phyloP scores from a whole-genome alignment of 2,329 filamentous ascomycete genomes.

The Cladophialophora psammophila region DNA sequence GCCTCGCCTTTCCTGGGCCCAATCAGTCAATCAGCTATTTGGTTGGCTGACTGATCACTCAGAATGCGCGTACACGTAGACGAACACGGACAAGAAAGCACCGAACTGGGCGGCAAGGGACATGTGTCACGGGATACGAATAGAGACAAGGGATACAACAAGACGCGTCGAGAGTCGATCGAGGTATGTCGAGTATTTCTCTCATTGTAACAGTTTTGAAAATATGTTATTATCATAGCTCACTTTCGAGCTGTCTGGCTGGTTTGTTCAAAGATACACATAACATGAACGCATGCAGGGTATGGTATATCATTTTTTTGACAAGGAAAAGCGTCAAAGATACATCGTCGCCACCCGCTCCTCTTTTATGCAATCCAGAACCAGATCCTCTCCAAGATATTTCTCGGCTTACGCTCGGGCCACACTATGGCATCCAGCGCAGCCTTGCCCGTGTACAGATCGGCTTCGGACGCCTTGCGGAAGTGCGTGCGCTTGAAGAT shows the following conservation, averaged over 20 bases:
- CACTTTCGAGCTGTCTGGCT: background rate
- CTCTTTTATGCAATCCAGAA: conserved; percentile 44
- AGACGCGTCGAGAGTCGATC: background rate
- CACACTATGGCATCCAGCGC: conserved; percentile 46
- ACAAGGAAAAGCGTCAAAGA: background rate
- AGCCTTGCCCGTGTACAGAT: conserved; percentile 46
- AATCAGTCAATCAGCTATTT: too few relatives aligned
- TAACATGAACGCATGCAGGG: background rate
- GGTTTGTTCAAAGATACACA: background rate
- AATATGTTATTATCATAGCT: conserved; percentile 13
- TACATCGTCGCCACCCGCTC: background rate
- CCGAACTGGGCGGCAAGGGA: too few relatives aligned
- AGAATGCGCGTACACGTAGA: background rate
- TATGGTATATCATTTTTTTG: conserved; percentile 7
- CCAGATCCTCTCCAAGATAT: conserved; percentile 46
- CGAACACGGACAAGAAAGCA: background rate
- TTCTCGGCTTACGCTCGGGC: conserved; percentile 45
- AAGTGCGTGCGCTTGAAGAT: conserved; percentile 43
- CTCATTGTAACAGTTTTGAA: background rate
- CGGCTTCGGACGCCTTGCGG: conserved; percentile 43
- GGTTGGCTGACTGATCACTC: too few relatives aligned
- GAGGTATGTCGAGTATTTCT: background rate
- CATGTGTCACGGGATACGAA: too few relatives aligned
- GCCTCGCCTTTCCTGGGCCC: too few relatives aligned
- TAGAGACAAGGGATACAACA: background rate